Base-by-base conservation (phyloP, 352 stramenopile species). In the Globisporangium irregulare region DNA sequence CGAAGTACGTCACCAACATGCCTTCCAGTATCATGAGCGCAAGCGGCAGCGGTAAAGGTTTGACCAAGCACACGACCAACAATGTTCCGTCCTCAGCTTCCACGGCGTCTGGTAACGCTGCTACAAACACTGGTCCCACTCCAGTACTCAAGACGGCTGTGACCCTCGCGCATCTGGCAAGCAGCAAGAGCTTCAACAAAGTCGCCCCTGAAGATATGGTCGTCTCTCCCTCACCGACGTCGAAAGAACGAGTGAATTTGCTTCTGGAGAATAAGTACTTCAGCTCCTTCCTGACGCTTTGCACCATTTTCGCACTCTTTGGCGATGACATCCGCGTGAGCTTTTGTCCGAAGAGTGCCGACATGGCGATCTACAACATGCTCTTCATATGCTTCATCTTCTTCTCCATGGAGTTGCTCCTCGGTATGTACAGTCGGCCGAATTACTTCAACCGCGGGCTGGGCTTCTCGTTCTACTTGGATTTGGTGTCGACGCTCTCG, bases 401-500 rank as follows among this genome's bases (percentile, higher is more conserved):
- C 58, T 96, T 94, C 71, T 68, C 67, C 3, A 60, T 89, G 18
- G 90, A 97, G 69, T 71, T 96, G 18, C 20, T 72, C 0, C 59
- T 85, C 24, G 92, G 89, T 65, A 72, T 90, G 36, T 93, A 94
- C 70, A 86, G 79, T 38, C 82, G 86, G 12, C 82, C 81, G 0
- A 83, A 84, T 27, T 97, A 97, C 70, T 94, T 95, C 54, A 82
- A 92, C 43, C 84, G 67, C 38, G 86, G 87, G 1, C 66, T 77
- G 12, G 82, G 84, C 1, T 95, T 95, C 63, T 89, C 81, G 2
- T 98, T 99, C 71, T 98, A 96, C 76, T 73, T 99, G 59, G 96
- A 99, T 73, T 71, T 98, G 36, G 86, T 99, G 38, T 97, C 96
- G 38, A 98, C 93, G 18, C 58, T 98, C 20, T 98, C 93, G 7